Evolutionary conservation across 257 asterid species (phyloP), one percentile per base, ranked within the genome.

Genomic region (Scutellaria barbata): DNA sequence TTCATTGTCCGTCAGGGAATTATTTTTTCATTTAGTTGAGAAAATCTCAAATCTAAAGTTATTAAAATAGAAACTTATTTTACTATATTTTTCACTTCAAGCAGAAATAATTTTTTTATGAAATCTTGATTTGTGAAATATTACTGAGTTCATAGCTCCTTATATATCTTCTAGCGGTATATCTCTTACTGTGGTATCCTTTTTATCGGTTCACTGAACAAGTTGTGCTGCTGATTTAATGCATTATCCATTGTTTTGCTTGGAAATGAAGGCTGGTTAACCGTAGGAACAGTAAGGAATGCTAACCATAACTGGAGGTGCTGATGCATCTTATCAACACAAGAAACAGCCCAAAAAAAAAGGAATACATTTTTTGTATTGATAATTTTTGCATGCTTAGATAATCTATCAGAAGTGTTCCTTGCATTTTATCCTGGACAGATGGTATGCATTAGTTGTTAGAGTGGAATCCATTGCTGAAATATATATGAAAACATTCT

Each of bases 391-490:
- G 35, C 35, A 30, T 30, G 35, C 3, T 30, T 4, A 30, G 35
- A 30, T 30, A 30, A 30, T 30, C 35, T 30, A 30, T 30, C 35
- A 30, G 35, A 30, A 30, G 35, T 30, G 35, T 2, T 30, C 35
- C 35, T 30, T 30, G 5, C 35, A 30, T 30, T 30, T 30, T 1
- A 30, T 3, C 35, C 35, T 30, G 35, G 35, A 30, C 35, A 30
- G 3, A 30, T 30, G 35, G 35, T 30, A 30, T 30, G 35, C 2
- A 30, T 30, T 30, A 30, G 5, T 40, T 50, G 42, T 14, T 33
- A 60, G 47, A 66, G 39, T 59, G 60, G 39, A 47, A 20, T 57
- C 11, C 6, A 65, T 22, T 22, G 25, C 48, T 63, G 18, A 64
- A 14, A 13, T 11, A 5, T 53, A 18, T n/a, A 16, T 33, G 35